phyloP scores from a whole-genome alignment of 768 basidiomycete species.

The Dendrothele bispora region DNA sequence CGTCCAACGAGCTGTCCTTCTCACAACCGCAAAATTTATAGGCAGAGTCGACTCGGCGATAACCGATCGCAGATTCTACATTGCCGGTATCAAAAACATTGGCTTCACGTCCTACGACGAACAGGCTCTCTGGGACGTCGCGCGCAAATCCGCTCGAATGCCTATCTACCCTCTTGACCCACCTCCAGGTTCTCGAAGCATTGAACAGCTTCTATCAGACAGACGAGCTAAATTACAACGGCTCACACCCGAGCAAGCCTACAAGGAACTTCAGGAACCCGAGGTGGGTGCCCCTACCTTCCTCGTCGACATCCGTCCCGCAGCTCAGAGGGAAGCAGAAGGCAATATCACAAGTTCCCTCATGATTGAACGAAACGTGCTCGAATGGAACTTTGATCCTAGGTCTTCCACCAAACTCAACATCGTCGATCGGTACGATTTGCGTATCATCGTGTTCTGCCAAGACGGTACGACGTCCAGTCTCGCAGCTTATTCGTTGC shows the following conservation, averaged over 20 bases:
- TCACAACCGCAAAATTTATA: constrained; percentile 69
- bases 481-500: constrained; percentile 68
- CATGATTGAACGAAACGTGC: constrained; percentile 70
- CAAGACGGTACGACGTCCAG: constrained; percentile 74
- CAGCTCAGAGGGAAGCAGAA: constrained; percentile 51
- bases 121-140: constrained; percentile 66
- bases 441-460: constrained; percentile 73
- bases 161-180: constrained; percentile 63
- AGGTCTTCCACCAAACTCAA: constrained; percentile 54
- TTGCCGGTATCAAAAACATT: constrained; percentile 55
- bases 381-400: constrained; percentile 84
- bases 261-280: constrained; percentile 54
- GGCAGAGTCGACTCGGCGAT: constrained; percentile 48
- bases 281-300: constrained; percentile 61
- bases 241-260: constrained; percentile 59
- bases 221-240: constrained; percentile 67
- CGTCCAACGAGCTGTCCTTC: constrained; percentile 66
- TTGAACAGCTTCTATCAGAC: constrained; percentile 54
- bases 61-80: constrained; percentile 30
- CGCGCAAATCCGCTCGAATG: constrained; percentile 58
- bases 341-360: constrained; percentile 71
- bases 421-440: constrained; percentile 74
- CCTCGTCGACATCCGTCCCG: constrained; percentile 77
- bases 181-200: constrained; percentile 64
- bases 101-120: constrained; percentile 59